phyloP scores from a whole-genome alignment of 257 asterid species.

The Verbena officinalis region DNA sequence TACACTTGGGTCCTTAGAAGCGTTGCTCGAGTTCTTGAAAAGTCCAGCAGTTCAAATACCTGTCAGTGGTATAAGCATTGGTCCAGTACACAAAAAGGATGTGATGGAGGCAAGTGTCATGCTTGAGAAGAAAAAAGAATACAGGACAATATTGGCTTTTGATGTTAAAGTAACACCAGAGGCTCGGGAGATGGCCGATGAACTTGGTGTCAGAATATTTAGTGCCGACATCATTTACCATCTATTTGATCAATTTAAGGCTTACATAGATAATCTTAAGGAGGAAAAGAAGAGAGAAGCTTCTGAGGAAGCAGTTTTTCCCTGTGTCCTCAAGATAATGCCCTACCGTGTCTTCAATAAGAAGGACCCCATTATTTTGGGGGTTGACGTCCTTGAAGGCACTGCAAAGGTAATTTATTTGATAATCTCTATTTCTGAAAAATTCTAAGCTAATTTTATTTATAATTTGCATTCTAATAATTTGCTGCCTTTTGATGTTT shows the following conservation, averaged over 20 bases:
- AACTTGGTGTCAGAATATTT: conserved; percentile 81
- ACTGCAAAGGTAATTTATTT: conserved; percentile 63
- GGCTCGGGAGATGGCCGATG: conserved; percentile 92
- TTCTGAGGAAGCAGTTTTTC: conserved; percentile 93
- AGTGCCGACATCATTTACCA: conserved; percentile 91
- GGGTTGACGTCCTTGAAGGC: conserved; percentile 90
- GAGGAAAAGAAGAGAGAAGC: conserved; percentile 95
- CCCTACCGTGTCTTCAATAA: conserved; percentile 84
- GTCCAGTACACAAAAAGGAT: conserved; percentile 92
- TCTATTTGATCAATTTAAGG: conserved; percentile 93
- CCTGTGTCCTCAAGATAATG: conserved; percentile 88
- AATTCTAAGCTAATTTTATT: not conserved
- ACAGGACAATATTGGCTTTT: conserved; percentile 87
- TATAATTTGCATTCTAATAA: not conserved
- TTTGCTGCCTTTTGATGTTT: conserved; percentile 6
- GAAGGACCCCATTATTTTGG: conserved; percentile 97
- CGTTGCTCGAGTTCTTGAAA: conserved; percentile 90
- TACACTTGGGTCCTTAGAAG: conserved; percentile 96
- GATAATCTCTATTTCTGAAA: not conserved
- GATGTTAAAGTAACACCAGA: conserved; percentile 93
- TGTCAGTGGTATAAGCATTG: conserved; percentile 96
- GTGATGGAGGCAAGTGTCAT: conserved; percentile 97
- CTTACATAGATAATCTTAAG: conserved; percentile 86
- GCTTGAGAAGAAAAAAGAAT: conserved; percentile 98
- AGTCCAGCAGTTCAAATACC: conserved; percentile 90